A percentile compares a stretch with the other conserved stretches of the same genome.
phyloP scores from a whole-genome alignment of 352 stramenopile genomes.

The Pythium diclinum region DNA sequence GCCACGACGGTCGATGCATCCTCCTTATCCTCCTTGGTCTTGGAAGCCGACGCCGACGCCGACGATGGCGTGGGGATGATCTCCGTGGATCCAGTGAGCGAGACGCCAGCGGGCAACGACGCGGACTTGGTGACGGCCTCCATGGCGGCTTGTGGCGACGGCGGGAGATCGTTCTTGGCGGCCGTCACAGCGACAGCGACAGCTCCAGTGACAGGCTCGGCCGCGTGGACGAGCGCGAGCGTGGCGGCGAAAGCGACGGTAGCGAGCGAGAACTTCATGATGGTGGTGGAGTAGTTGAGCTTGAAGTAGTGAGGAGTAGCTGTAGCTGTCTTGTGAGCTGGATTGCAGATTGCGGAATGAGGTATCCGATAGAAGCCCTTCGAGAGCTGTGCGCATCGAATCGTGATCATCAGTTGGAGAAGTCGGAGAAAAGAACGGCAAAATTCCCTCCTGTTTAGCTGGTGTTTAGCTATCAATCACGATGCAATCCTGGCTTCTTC shows the following conservation, averaged over 20 bases:
- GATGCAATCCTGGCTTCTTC: too few species aligned
- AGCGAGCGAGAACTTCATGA: neutral
- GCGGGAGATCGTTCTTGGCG: neutral
- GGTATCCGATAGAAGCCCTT: too few species aligned
- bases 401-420: too few species aligned
- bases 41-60: neutral
- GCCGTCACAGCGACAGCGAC: too few species aligned
- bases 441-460: too few species aligned
- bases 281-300: neutral
- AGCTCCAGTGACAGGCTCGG: neutral
- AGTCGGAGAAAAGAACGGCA: too few species aligned
- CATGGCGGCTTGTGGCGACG: neutral
- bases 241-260: neutral
- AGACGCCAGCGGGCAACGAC: neutral
- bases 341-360: neutral
- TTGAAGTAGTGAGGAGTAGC: neutral
- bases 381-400: neutral
- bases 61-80: neutral
- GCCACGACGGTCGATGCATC: too few species aligned
- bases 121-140: neutral
- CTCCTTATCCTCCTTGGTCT: slow-evolving; percentile 4
- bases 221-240: neutral
- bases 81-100: neutral
- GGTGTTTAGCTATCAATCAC: too few species aligned
- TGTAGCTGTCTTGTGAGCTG: slow-evolving; percentile 2